Percentiles rank a stretch among this genome's conserved stretches.
Evolutionary conservation across 305 asterid genomes (phyloP).

Genomic region (Rubia peregrina): DNA sequence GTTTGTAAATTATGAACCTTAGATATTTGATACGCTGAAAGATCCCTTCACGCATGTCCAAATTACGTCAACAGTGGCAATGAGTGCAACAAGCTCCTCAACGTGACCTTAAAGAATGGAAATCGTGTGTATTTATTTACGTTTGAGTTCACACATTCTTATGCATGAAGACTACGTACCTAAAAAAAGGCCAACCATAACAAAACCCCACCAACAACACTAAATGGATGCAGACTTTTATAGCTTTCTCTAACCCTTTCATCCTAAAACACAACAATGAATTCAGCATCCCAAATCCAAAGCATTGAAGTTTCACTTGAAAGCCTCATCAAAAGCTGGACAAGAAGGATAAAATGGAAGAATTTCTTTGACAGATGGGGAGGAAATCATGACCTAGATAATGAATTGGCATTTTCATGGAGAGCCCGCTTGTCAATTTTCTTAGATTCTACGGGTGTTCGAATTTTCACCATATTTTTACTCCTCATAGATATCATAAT

Average conservation of each 20-base stretch:
- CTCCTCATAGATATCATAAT: constrained; percentile 18
- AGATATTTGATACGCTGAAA: neutral
- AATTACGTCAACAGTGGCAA: constrained; percentile 1
- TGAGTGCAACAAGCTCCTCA: constrained; percentile 12
- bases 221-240: no score
- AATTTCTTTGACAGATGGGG: neutral
- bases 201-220: neutral
- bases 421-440: constrained; percentile 15
- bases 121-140: neutral
- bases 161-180: neutral
- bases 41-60: constrained; percentile 1
- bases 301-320: constrained; percentile 21
- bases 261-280: constrained; percentile 5
- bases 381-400: neutral
- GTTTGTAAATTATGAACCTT: neutral
- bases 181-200: neutral
- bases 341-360: constrained; percentile 23
- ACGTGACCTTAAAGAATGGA: constrained; percentile 19
- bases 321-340: constrained; percentile 25
- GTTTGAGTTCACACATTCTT: neutral
- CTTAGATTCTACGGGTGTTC: constrained; percentile 21
- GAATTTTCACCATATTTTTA: constrained; percentile 15
- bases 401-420: constrained; percentile 10
- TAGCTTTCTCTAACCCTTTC: neutral
- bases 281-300: constrained; percentile 17